A percentile compares a stretch with the other conserved stretches of the same genome.
Conservation (phyloP, 2,329 filamentous ascomycete genomes). For the Stemphylium beticola region DNA sequence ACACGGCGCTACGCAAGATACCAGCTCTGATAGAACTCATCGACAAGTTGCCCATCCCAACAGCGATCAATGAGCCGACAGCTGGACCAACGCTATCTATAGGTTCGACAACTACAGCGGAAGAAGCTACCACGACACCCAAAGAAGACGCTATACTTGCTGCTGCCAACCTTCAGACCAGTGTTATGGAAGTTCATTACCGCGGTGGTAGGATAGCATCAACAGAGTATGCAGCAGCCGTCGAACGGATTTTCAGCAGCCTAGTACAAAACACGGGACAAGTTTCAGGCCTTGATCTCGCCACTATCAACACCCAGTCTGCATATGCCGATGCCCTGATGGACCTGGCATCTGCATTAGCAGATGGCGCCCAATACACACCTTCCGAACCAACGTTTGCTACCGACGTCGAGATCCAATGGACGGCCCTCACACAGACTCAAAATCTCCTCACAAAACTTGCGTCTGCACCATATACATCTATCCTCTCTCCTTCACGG, state of each 20-base stretch:
- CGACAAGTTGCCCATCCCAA: slow-evolving; percentile 24
- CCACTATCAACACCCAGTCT: slow-evolving; percentile 59
- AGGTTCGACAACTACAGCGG: slow-evolving; percentile 20
- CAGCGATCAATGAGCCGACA: slow-evolving; percentile 32
- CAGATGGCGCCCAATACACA: slow-evolving; percentile 29
- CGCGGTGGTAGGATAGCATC: slow-evolving; percentile 57
- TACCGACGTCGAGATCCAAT: slow-evolving; percentile 34
- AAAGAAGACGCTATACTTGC: slow-evolving; percentile 61
- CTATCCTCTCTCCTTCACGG: slow-evolving; percentile 28
- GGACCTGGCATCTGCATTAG: slow-evolving; percentile 58
- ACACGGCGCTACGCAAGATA: slow-evolving; percentile 61
- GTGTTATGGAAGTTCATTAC: slow-evolving; percentile 64
- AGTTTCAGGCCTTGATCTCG: slow-evolving; percentile 56
- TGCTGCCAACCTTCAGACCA: slow-evolving; percentile 62
- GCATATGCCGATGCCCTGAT: slow-evolving; percentile 64
- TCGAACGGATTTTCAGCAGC: slow-evolving; percentile 43
- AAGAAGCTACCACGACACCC: slow-evolving; percentile 47
- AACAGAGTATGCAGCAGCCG: slow-evolving; percentile 58
- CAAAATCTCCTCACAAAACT: slow-evolving; percentile 39
- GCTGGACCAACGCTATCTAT: slow-evolving; percentile 45
- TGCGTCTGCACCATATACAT: slow-evolving; percentile 20
- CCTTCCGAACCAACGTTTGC: slow-evolving; percentile 17
- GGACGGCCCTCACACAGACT: slow-evolving; percentile 41
- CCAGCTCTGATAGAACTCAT: slow-evolving; percentile 57
- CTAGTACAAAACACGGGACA: slow-evolving; percentile 52